Conservation (phyloP, 169 alveolate genomes). For the Plasmodium falciparum region DNA sequence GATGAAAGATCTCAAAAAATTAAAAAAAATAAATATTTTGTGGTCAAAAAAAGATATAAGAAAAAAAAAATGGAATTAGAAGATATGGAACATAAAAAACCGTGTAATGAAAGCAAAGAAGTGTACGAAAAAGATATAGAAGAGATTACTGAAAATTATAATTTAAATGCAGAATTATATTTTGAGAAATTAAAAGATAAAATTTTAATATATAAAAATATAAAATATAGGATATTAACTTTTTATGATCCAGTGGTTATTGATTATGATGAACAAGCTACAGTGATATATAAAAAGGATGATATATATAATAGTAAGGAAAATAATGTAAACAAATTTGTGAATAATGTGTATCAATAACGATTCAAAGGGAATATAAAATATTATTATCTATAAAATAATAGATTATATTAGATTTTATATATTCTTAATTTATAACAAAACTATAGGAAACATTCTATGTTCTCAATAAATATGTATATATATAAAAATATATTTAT, state of each 20-base stretch:
- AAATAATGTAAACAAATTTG: slow-evolving; percentile 65
- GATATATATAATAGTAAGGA: slow-evolving; percentile 70
- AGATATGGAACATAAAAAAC: slow-evolving; percentile 12
- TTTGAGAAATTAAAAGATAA: slow-evolving; percentile 59
- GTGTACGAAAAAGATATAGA: slow-evolving; percentile 59
- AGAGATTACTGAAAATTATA: slow-evolving; percentile 46
- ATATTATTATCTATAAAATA: no score
- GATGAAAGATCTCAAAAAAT: not conserved
- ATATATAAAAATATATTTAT: no score
- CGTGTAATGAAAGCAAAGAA: slow-evolving; percentile 23
- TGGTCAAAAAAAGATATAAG: not conserved
- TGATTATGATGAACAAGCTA: slow-evolving; percentile 75
- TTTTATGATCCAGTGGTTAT: slow-evolving; percentile 64
- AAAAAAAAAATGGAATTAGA: slow-evolving; percentile 35
- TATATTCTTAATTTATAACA: no score
- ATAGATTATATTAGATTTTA: no score
- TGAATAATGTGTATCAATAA: slow-evolving; percentile 67
- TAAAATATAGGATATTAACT: slow-evolving; percentile 31
- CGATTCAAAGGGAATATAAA: no score
- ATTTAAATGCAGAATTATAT: slow-evolving; percentile 34
- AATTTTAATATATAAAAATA: slow-evolving; percentile 55
- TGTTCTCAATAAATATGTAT: no score
- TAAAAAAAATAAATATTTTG: not conserved
- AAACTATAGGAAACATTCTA: no score
- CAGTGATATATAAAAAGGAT: slow-evolving; percentile 72